A percentile compares a stretch with the other conserved stretches of the same genome.
These are phyloP conservation scores for Mortierella polycephala DNA, from an alignment of 371 early-diverging fungal genomes.

Conservation along the genomic window DNA sequence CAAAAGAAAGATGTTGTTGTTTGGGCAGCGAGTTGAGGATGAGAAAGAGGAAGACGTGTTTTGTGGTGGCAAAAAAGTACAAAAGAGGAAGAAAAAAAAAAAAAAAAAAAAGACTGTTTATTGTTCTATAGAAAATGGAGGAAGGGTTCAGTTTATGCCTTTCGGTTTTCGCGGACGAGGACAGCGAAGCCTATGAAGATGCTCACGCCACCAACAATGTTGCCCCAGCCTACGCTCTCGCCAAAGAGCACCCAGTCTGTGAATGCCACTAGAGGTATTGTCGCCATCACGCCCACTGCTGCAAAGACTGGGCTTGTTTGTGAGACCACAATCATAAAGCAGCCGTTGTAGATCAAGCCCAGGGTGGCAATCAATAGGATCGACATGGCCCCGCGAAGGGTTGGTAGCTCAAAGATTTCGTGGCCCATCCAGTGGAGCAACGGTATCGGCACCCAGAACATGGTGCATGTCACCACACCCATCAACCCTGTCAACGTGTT, in stretches of 20 bases:
- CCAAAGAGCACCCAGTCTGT: constrained; percentile 53
- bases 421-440: constrained; percentile 67
- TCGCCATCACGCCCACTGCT: constrained; percentile 85
- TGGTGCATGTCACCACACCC: constrained; percentile 65
- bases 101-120: neutral
- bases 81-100: neutral
- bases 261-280: constrained; percentile 80
- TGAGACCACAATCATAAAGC: constrained; percentile 82
- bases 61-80: neutral
- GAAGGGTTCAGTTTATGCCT: constrained; percentile 9
- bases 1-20: neutral
- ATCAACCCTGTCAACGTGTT: constrained; percentile 75
- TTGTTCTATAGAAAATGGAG: neutral
- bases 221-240: constrained; percentile 39
- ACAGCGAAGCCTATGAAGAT: constrained; percentile 54
- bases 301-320: constrained; percentile 85
- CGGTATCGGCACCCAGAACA: constrained; percentile 84
- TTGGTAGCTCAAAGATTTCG: constrained; percentile 77
- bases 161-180: constrained; percentile 49
- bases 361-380: constrained; percentile 73
- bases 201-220: constrained; percentile 50
- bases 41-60: neutral
- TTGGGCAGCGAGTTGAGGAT: neutral
- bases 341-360: constrained; percentile 82
- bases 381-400: constrained; percentile 57